Percentiles rank a stretch among this genome's conserved stretches.
These are phyloP conservation scores for Sclerotinia minor DNA, from an alignment of 2,329 filamentous ascomycete species.

Conservation along the genomic window DNA sequence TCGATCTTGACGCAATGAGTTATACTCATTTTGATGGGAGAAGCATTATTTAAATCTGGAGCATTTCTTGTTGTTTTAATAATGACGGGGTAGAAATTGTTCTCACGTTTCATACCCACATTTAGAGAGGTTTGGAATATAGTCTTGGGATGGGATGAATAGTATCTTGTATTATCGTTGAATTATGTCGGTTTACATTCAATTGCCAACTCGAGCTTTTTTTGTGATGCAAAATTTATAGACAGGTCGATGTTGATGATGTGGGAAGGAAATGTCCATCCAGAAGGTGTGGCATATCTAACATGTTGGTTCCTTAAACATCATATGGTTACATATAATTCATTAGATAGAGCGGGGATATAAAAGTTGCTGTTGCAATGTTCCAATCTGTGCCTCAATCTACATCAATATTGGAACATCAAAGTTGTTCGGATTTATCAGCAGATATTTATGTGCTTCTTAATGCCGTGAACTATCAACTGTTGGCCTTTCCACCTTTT, in stretches of 20 bases:
- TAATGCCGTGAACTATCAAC: too few species aligned
- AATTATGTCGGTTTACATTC: not conserved
- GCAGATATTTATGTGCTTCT: not conserved
- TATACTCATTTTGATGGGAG: slow-evolving; percentile 34
- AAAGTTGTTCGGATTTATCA: not conserved
- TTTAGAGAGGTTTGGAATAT: not conserved
- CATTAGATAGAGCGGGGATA: too few species aligned
- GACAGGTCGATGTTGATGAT: too few species aligned
- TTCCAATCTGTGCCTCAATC: not conserved
- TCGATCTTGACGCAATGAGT: slow-evolving; percentile 31
- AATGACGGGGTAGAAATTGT: not conserved
- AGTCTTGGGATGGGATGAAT: not conserved
- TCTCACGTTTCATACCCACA: not conserved
- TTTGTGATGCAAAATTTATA: not conserved
- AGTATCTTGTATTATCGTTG: not conserved
- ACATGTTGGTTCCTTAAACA: not conserved
- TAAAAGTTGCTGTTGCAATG: not conserved
- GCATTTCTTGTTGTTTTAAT: not conserved
- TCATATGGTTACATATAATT: not conserved
- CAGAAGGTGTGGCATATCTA: not conserved
- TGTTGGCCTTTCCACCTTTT: not conserved
- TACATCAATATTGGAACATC: too few species aligned
- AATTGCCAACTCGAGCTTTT: too few species aligned
- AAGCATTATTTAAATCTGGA: slow-evolving; percentile 16
- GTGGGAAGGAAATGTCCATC: not conserved